A percentile compares a stretch with the other conserved stretches of the same genome.
These are phyloP conservation scores for Gaeumannomyces sp. DNA, from an alignment of 2,329 filamentous ascomycete species.

Conservation along the genomic window DNA sequence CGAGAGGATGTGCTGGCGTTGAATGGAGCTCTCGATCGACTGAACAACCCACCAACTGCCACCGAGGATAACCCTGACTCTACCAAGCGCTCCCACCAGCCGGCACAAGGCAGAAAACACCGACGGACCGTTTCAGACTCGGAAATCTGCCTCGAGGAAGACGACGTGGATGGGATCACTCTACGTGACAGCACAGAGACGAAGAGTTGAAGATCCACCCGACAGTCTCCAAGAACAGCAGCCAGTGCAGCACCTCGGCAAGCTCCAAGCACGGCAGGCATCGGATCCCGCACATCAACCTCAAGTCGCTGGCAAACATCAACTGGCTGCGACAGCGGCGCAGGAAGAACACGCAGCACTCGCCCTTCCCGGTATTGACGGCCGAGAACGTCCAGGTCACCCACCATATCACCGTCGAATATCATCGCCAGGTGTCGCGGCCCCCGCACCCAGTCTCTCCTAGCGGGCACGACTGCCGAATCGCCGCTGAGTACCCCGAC, in stretches of 20 bases:
- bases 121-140: not conserved
- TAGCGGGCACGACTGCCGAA: not conserved
- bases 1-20: not conserved
- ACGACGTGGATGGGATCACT: not conserved
- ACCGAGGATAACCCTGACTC: not conserved
- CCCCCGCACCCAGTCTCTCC: not conserved
- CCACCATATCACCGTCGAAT: slow-evolving; percentile 7
- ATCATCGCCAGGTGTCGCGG: not conserved
- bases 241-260: not conserved
- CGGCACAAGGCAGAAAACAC: not conserved
- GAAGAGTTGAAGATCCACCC: not conserved
- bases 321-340: slow-evolving; percentile 1
- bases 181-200: not conserved
- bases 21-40: not conserved
- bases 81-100: not conserved
- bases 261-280: not conserved
- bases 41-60: not conserved
- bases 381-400: slow-evolving; percentile 9
- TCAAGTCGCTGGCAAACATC: not conserved
- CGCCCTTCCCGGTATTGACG: not conserved
- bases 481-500: slow-evolving; percentile 3
- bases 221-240: not conserved
- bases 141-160: not conserved
- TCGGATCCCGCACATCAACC: not conserved
- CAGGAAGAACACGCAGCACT: not conserved